Evolutionary conservation across 2,329 filamentous ascomycete species (phyloP).

Genomic region (Aspergillus carbonarius): DNA sequence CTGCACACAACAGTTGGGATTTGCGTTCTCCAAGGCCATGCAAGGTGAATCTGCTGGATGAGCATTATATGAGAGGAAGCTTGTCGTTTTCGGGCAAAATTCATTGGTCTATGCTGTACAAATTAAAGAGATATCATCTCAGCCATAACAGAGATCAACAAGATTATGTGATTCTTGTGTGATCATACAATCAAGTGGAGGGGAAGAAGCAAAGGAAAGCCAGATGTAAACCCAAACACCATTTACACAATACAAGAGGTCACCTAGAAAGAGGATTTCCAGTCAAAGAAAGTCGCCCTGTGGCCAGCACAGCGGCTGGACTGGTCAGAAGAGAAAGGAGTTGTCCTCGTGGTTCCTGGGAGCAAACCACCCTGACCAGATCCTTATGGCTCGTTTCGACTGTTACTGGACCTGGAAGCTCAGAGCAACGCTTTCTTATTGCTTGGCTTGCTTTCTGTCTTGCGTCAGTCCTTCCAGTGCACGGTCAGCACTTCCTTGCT

Average conservation of each 20-base stretch:
- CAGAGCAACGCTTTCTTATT: neutral
- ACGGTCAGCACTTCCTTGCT: neutral
- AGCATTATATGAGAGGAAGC: neutral
- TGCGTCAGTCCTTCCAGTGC: neutral
- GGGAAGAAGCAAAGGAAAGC: neutral
- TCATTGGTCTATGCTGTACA: constrained; percentile 2
- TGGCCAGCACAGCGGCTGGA: constrained; percentile 21
- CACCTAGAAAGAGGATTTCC: constrained; percentile 2
- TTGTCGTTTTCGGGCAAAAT: neutral
- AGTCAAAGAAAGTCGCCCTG: constrained; percentile 13
- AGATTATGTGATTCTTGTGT: neutral
- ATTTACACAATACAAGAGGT: constrained; percentile 15
- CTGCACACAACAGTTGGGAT: neutral
- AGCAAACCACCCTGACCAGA: neutral
- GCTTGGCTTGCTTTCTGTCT: constrained; percentile 3
- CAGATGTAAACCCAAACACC: neutral
- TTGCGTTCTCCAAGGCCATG: neutral
- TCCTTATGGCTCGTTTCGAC: neutral
- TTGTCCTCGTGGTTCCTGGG: neutral
- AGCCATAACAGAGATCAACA: constrained; percentile 2
- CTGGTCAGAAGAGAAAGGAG: neutral
- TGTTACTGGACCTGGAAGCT: neutral
- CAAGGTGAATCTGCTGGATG: neutral
- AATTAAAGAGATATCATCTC: neutral
- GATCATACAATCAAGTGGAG: neutral